A percentile compares a stretch with the other conserved stretches of the same genome.
Evolutionary conservation across 1,284 basidiomycete species (phyloP).

Genomic region (Ganoderma sinense): DNA sequence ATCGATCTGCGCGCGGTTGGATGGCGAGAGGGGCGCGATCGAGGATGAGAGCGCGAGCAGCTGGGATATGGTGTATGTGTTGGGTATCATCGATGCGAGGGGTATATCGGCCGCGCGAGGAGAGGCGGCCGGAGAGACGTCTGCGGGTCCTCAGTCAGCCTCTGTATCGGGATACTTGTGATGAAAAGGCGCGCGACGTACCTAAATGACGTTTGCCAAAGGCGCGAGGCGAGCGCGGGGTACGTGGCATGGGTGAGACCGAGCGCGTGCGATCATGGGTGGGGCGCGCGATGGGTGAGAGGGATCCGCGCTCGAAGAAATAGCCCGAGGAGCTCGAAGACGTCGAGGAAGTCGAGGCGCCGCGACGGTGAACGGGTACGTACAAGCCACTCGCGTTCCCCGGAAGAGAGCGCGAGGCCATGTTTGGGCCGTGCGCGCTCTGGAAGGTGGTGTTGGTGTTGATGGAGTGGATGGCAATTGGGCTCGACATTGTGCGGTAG

Average conservation of each 20-base stretch:
- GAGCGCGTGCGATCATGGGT: slow-evolving; percentile 12
- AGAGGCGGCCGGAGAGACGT: not conserved
- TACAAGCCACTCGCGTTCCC: slow-evolving; percentile 27
- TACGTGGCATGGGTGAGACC: slow-evolving; percentile 9
- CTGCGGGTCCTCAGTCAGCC: slow-evolving; percentile 12
- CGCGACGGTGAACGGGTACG: slow-evolving; percentile 39
- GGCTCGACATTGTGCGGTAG: slow-evolving; percentile 36
- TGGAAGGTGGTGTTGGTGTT: slow-evolving; percentile 6
- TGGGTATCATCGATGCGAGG: slow-evolving; percentile 33
- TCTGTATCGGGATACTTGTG: not conserved
- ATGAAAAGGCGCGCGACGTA: not conserved
- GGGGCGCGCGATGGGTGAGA: not conserved
- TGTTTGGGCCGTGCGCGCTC: slow-evolving; percentile 6
- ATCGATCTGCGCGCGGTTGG: slow-evolving; percentile 26
- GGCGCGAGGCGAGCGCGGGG: slow-evolving; percentile 4
- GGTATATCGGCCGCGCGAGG: slow-evolving; percentile 31
- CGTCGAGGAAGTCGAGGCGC: slow-evolving; percentile 25
- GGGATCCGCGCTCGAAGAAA: slow-evolving; percentile 6
- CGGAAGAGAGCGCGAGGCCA: slow-evolving; percentile 24
- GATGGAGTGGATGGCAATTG: slow-evolving; percentile 33
- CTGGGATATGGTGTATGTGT: slow-evolving; percentile 24
- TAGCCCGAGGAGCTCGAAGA: slow-evolving; percentile 19
- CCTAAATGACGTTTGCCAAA: slow-evolving; percentile 8
- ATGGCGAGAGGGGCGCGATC: slow-evolving; percentile 29
- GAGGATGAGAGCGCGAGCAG: slow-evolving; percentile 37